Percentiles rank a stretch among this genome's conserved stretches.
Conservation (phyloP, 1,284 basidiomycete genomes). For the Mycena sp. region DNA sequence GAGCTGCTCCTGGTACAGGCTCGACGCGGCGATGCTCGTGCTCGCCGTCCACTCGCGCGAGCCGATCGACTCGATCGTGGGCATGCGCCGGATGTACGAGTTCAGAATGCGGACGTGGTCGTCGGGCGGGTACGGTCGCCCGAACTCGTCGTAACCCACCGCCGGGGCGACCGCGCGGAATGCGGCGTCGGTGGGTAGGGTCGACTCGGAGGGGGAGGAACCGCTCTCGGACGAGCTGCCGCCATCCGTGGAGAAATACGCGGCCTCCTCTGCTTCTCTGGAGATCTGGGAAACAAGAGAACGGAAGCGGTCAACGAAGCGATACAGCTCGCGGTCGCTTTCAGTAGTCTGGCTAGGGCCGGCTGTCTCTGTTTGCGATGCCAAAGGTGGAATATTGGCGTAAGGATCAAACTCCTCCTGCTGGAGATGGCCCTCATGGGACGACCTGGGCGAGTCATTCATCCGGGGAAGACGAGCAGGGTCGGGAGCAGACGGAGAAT, state of each 20-base stretch:
- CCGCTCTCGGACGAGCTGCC: slow-evolving; percentile 24
- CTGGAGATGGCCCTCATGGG: background rate
- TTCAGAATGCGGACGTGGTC: slow-evolving; percentile 68
- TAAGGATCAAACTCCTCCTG: slow-evolving; percentile 27
- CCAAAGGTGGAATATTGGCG: background rate
- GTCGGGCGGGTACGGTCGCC: slow-evolving; percentile 56
- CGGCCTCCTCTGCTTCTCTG: slow-evolving; percentile 59
- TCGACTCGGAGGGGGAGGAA: too few relatives aligned
- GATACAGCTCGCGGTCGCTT: slow-evolving; percentile 47
- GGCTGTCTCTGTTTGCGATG: background rate
- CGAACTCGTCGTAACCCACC: slow-evolving; percentile 53
- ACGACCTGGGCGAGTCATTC: background rate
- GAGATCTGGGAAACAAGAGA: slow-evolving; percentile 57
- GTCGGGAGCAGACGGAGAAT: background rate
- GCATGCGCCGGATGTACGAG: slow-evolving; percentile 72
- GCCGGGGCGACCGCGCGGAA: slow-evolving; percentile 19
- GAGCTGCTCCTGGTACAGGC: background rate
- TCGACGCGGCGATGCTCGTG: slow-evolving; percentile 8
- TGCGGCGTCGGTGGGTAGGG: slow-evolving; percentile 39
- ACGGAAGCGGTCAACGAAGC: slow-evolving; percentile 60
- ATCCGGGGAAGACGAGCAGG: background rate
- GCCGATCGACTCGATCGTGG: slow-evolving; percentile 80
- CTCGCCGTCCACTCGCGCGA: slow-evolving; percentile 55
- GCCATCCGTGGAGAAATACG: slow-evolving; percentile 39
- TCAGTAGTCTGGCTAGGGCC: background rate